Conservation (phyloP, 768 basidiomycete species). For the Amanita fuliginea region DNA sequence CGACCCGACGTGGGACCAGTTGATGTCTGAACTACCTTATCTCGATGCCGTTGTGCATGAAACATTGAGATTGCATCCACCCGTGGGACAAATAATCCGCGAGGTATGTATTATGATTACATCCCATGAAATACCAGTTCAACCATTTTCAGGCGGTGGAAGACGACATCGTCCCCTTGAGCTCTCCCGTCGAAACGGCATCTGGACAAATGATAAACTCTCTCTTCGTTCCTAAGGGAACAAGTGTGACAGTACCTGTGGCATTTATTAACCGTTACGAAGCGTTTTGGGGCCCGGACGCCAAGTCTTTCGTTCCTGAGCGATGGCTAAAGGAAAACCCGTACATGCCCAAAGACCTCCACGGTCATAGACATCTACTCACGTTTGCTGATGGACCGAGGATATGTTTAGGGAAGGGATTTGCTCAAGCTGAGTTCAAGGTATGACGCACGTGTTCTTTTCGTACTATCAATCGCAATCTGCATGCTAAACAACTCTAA, state of each 20-base stretch:
- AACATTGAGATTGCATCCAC: constrained; percentile 25
- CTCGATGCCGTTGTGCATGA: constrained; percentile 32
- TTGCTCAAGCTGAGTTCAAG: constrained; percentile 16
- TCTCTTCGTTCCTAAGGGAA: constrained; percentile 24
- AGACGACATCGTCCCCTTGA: constrained; percentile 28
- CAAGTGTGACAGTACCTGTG: constrained; percentile 24
- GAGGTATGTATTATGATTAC: constrained; percentile 14
- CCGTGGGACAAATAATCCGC: constrained; percentile 18
- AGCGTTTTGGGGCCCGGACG: constrained; percentile 32
- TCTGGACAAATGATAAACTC: constrained; percentile 19
- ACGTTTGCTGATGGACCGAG: constrained; percentile 35
- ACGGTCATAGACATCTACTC: constrained; percentile 27
- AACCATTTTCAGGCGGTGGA: constrained; percentile 17
- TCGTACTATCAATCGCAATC: too few species aligned
- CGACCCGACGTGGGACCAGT: constrained; percentile 29
- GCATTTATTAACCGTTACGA: constrained; percentile 26
- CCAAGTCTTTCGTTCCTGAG: constrained; percentile 29
- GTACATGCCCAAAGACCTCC: constrained; percentile 19
- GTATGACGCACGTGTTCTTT: too few species aligned
- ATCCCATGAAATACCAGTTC: neutral
- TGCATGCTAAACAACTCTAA: too few species aligned
- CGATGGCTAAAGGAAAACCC: constrained; percentile 26
- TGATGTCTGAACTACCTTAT: constrained; percentile 31
- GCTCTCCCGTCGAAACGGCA: constrained; percentile 16
- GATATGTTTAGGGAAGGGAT: constrained; percentile 31